Evolutionary conservation across 2,329 filamentous ascomycete genomes (phyloP), one percentile per base, ranked within the genome.

Genomic region (Bipolaris zeicola): DNA sequence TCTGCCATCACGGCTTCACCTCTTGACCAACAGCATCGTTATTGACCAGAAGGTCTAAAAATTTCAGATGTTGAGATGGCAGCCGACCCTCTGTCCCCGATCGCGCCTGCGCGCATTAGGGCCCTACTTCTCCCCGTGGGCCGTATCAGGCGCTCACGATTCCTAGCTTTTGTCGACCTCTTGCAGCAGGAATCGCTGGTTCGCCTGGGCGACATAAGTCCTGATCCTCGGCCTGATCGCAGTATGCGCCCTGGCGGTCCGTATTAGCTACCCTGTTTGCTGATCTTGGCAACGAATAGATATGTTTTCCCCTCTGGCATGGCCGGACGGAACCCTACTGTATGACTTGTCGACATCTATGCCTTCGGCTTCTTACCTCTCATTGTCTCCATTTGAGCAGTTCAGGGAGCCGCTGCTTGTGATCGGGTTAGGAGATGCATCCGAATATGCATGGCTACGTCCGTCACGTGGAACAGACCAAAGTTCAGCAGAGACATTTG

Each of bases 231-330:
- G 66, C 90, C 92, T 53, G 90, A 96, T 76, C 88, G 90, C 82
- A 96, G 92, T 94, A 88, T 76, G 85, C 63, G 37, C 58, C 64
- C 67, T 68, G 44, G 63, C 53, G 42, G 48, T 50, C 59, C 28
- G 39, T 39, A 42, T 45, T 56, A 46, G 48, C 60, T 70, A 54
- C 69, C 37, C 51, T 41, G 45, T 68, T 60, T 63, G 61, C 73
- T 76, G 63, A 76, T 69, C 62, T 66, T 69, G 61, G 64, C 62
- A 55, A 61, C 39, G 36, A 58, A 50, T 75, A 96, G 92, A 92
- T 77, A 93, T 95, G 88, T 97, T 98, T 78, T 96, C 92, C 56
- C 94, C 94, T 38, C 81, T 95, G 69, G 91, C 90, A 13, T 96
- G 95, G 76, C 92, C 92, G 10, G 85, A 88, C 65, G 94, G 94